A percentile compares a stretch with the other conserved stretches of the same genome.
These are phyloP conservation scores for Aechmea fasciata DNA, from an alignment of 176 grass and related monocot genomes.

Conservation along the genomic window DNA sequence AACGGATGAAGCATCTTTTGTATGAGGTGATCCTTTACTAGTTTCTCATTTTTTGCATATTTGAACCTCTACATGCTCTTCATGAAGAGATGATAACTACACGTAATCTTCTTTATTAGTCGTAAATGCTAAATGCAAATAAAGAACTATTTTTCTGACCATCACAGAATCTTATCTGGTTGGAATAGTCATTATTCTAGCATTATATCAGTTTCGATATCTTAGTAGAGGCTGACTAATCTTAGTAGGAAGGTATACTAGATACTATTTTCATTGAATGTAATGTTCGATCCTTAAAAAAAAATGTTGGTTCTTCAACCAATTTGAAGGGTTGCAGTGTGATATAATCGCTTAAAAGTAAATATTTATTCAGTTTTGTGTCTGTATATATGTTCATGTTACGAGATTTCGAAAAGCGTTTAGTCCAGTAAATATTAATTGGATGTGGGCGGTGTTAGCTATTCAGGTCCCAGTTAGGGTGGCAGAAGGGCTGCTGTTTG, in stretches of 20 bases:
- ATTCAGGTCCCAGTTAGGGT: slow-evolving; percentile 95
- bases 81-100: slow-evolving; percentile 1
- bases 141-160: no score
- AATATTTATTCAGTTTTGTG: not conserved
- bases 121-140: no score
- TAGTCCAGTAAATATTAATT: slow-evolving; percentile 27
- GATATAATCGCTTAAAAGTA: no score
- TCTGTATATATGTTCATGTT: not conserved
- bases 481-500: slow-evolving; percentile 84
- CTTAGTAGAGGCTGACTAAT: no score
- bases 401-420: not conserved
- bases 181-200: no score
- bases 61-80: not conserved
- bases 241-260: no score
- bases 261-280: no score
- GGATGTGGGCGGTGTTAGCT: slow-evolving; percentile 29
- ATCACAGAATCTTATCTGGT: no score
- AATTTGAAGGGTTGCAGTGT: no score
- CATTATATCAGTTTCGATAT: no score
- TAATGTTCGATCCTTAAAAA: no score
- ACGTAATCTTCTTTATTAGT: not conserved
- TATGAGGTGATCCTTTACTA: slow-evolving; percentile 65
- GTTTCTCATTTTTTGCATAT: not conserved
- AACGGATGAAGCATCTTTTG: slow-evolving; percentile 88
- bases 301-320: no score